phyloP scores from a whole-genome alignment of 2,329 filamentous ascomycete genomes.

The Eutypa lata region DNA sequence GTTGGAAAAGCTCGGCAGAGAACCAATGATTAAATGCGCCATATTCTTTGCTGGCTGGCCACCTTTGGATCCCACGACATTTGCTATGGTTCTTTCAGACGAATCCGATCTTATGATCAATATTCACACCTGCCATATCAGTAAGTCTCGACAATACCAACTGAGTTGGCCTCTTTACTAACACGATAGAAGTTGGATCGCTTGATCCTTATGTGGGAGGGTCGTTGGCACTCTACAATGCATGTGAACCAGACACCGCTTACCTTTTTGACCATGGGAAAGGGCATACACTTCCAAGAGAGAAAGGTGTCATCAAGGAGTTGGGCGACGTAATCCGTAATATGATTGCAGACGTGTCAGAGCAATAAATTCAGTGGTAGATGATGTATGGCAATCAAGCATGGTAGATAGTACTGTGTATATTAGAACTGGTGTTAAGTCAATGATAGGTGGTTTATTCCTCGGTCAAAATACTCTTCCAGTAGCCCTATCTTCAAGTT shows the following conservation, averaged over 20 bases:
- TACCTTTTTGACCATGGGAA: constrained; percentile 64
- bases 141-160: constrained; percentile 30
- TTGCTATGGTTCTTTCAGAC: constrained; percentile 46
- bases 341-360: constrained; percentile 24
- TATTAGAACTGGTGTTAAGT: no score
- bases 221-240: constrained; percentile 58
- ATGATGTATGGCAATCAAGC: constrained; percentile 11
- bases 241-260: constrained; percentile 58
- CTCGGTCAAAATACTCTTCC: no score
- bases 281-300: constrained; percentile 59
- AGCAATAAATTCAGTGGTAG: constrained; percentile 14
- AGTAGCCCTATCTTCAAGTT: no score
- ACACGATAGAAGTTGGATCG: constrained; percentile 41
- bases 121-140: constrained; percentile 50
- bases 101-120: constrained; percentile 47
- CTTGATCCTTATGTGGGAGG: constrained; percentile 60
- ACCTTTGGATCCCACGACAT: constrained; percentile 41
- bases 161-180: not conserved
- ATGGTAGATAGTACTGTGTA: no score
- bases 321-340: constrained; percentile 41
- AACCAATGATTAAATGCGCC: constrained; percentile 42
- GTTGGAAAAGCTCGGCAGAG: constrained; percentile 20
- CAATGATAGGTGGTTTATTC: no score
- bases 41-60: constrained; percentile 55
- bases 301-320: constrained; percentile 45